Percentiles rank a stretch among this genome's conserved stretches.
Conservation (phyloP, 768 basidiomycete species). For the Russula lepida region DNA sequence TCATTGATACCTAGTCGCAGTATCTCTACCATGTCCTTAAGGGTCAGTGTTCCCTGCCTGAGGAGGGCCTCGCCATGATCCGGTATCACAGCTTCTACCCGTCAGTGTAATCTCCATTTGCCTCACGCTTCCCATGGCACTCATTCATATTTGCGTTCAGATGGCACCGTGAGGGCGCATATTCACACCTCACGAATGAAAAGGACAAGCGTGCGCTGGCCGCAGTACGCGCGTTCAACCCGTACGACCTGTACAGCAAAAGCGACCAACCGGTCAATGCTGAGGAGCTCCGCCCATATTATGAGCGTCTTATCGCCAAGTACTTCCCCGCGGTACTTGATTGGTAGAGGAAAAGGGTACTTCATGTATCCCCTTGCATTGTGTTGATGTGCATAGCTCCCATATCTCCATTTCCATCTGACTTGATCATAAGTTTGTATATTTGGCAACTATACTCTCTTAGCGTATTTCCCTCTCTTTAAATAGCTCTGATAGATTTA, state of each 20-base stretch:
- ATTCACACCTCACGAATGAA: conserved; percentile 68
- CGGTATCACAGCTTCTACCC: conserved; percentile 95
- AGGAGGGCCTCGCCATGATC: conserved; percentile 83
- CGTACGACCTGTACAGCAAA: conserved; percentile 92
- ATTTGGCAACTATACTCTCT: conserved; percentile 1
- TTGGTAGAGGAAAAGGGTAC: conserved; percentile 43
- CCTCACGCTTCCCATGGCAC: neutral
- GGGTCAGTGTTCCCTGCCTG: conserved; percentile 71
- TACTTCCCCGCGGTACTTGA: conserved; percentile 78
- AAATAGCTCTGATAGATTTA: conserved; percentile 7
- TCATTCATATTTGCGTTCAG: conserved; percentile 26
- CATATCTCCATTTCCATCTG: conserved; percentile 5
- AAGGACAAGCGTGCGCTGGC: conserved; percentile 55
- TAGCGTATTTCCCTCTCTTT: neutral
- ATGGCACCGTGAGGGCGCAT: conserved; percentile 87
- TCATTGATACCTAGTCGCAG: conserved; percentile 30
- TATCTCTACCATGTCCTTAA: conserved; percentile 81
- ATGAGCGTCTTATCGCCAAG: conserved; percentile 70
- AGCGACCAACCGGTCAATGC: conserved; percentile 58
- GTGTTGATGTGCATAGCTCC: conserved; percentile 6
- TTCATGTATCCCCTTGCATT: neutral
- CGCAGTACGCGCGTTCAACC: conserved; percentile 84
- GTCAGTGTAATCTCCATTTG: conserved; percentile 27
- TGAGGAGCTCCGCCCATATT: conserved; percentile 70
- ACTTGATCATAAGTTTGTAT: neutral